These are phyloP conservation scores for Syncephalastrum monosporum DNA, from an alignment of 371 early-diverging fungal genomes.

Conservation along the genomic window DNA sequence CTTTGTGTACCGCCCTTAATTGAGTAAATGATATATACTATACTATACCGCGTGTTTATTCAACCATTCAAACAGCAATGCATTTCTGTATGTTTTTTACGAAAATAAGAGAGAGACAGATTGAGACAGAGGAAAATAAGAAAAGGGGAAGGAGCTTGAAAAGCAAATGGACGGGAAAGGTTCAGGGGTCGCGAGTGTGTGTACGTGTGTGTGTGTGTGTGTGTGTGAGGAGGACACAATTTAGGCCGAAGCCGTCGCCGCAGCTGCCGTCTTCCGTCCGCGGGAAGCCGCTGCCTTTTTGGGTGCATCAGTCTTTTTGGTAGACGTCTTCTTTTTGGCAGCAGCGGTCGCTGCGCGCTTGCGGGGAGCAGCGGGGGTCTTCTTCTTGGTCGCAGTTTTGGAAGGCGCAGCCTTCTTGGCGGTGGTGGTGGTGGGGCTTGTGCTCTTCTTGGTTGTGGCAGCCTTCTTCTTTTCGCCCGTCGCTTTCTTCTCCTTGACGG, in stretches of 20 bases:
- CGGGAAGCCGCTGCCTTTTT: slow-evolving; percentile 25
- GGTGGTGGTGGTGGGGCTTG: slow-evolving; percentile 35
- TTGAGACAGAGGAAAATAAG: slow-evolving; percentile 5
- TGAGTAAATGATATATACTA: too few species aligned
- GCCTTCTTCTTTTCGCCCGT: slow-evolving; percentile 49
- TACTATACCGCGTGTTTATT: too few species aligned
- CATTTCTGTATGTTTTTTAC: slow-evolving; percentile 1
- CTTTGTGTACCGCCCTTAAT: slow-evolving; percentile 35
- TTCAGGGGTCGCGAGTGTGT: not conserved
- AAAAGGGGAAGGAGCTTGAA: slow-evolving; percentile 4
- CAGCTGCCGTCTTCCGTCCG: slow-evolving; percentile 7
- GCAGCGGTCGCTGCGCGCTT: slow-evolving; percentile 44
- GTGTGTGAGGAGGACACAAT: not conserved
- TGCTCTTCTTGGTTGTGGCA: slow-evolving; percentile 37
- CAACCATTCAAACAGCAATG: too few species aligned
- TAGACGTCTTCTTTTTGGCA: slow-evolving; percentile 25
- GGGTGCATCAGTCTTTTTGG: slow-evolving; percentile 24
- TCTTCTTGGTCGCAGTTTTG: slow-evolving; percentile 39
- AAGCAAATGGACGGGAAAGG: slow-evolving; percentile 1
- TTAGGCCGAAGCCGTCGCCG: slow-evolving; percentile 26
- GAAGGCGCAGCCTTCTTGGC: slow-evolving; percentile 42
- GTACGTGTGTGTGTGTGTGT: slow-evolving; percentile 1
- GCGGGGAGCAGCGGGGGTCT: slow-evolving; percentile 27
- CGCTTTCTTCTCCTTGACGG: slow-evolving; percentile 53
- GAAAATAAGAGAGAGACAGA: slow-evolving; percentile 5